phyloP scores from a whole-genome alignment of 805 yeast genomes.

The Yamadazyma phyllophila region DNA sequence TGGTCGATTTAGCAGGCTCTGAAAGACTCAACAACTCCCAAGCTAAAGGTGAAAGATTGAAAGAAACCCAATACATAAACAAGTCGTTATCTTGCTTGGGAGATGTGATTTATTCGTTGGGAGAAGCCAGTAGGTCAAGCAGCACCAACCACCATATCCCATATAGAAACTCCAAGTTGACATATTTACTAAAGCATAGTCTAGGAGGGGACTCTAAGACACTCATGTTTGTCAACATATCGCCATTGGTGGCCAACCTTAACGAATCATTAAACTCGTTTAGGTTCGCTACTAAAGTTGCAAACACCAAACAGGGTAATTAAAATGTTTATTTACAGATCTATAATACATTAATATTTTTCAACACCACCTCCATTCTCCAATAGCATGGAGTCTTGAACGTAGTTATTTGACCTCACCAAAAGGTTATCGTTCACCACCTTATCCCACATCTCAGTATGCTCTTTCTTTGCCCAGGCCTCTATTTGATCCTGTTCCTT shows the following conservation, averaged over 20 bases:
- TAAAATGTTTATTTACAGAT: conserved; percentile 9
- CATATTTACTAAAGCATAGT: conserved; percentile 81
- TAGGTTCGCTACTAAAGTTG: conserved; percentile 85
- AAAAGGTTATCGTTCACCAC: conserved; percentile 24
- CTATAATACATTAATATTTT: conserved; percentile 1
- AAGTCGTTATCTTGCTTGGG: conserved; percentile 85
- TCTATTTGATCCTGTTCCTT: conserved; percentile 28
- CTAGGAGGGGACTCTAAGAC: conserved; percentile 85
- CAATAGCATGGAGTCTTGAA: conserved; percentile 25
- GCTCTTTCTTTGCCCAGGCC: conserved; percentile 32
- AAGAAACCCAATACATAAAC: conserved; percentile 87
- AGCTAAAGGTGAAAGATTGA: conserved; percentile 74
- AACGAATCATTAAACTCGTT: conserved; percentile 82
- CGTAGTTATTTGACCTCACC: conserved; percentile 25
- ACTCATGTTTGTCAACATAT: conserved; percentile 86
- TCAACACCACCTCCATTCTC: background rate
- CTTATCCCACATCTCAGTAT: conserved; percentile 28
- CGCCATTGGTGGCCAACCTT: conserved; percentile 60
- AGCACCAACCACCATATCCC: conserved; percentile 54
- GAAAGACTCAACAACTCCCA: conserved; percentile 77
- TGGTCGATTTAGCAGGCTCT: conserved; percentile 93
- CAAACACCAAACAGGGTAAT: conserved; percentile 41
- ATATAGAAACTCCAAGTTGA: conserved; percentile 68
- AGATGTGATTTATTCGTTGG: conserved; percentile 78
- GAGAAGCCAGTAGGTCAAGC: conserved; percentile 23